Base-by-base conservation (phyloP, 345 rosid genomes). In the Eucalyptus viminalis region DNA sequence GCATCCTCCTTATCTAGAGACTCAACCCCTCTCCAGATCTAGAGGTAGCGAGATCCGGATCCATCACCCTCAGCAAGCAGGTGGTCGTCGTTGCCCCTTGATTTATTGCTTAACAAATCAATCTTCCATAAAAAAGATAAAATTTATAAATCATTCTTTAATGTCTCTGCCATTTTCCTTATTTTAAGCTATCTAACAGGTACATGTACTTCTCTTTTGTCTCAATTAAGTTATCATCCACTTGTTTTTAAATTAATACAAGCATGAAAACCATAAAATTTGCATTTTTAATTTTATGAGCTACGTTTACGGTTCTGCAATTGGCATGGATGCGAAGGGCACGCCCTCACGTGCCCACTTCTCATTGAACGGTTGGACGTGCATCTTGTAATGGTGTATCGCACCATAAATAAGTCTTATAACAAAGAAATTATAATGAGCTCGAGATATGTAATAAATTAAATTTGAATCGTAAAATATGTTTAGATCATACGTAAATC, bases 21-120 rank as follows among this genome's bases (percentile, higher is more conserved):
- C 25, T 0, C 0, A 53, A 53, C 22, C 56, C 2, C 56, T 51
- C 24, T 24, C 56, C 10, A 53, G 0, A 0, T 51, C 56, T 51
- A 51, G 56, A 17, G 56, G 22, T 8, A 51, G 24, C 10, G 0
- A 53, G 56, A 53, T 53, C 56, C 4, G 5, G 24, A 53, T 53
- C 0, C 56, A 53, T 53, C 24, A 0, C 56, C 56, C 2, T 53
- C 24, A 53, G 24, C 10, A 0, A 0, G 56, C 10, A 51, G 0
- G 54, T 53, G 56, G 56, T 53, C 0, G 56, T 0, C 10, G 4
- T 19, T 53, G 24, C 22, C 56, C 56, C 56, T 53, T 53, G 56
- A 53, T 53, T 53, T 53, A 53, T 19, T 53, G 56, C 56, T 53
- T 53, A 53, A 53, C 24, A 53, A 53, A 53, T 53, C 56, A 53